Evolutionary conservation across 805 yeast genomes (phyloP), one percentile per base, ranked within the genome.

Genomic region (Candida michaelii): DNA sequence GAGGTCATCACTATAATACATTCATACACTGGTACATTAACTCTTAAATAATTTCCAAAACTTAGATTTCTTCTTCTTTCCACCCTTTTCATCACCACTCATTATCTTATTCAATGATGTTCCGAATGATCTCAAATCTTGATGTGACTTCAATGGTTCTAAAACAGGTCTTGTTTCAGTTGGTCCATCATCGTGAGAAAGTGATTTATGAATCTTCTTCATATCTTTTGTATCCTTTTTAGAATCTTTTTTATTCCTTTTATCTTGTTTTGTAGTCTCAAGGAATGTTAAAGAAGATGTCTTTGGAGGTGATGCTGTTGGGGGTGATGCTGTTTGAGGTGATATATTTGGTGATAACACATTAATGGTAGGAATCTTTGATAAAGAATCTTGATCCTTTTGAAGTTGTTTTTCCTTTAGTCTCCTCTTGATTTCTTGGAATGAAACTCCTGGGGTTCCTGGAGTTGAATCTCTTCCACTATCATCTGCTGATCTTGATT

Each of bases 91-190:
- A 17, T 30, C 39, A 2, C 24, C 18, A 15, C 21, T 21, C 5
- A 16, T 7, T 16, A 5, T 6, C 9, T 19, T 43, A 17, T 37
- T 35, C 17, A 27, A 18, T 5, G 42, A 30, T 5, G 17, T 5
- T 6, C 37, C 37, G 3, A 34, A 14, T 9, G 37, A 34, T 7
- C 30, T 41, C 11, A 66, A 52, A 40, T 65, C 71, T 3, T 74
- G 76, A 40, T 68, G 72, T 12, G 73, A 66, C 44, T 62, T 63
- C 14, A 57, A 47, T 1, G 73, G 71, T 48, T 60, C 67, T 31
- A 70, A 49, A 13, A 47, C 45, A 7, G 67, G 65, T 18, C 63
- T 44, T 18, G 50, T 12, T 18, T 21, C 40, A 21, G 19, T 15
- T 13, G 13, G 16, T 4, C 27, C 56, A 15, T 61, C 63, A 24